These are phyloP conservation scores for Puccinellia tenuiflora DNA, from an alignment of 176 grass and related monocot genomes.

Conservation along the genomic window DNA sequence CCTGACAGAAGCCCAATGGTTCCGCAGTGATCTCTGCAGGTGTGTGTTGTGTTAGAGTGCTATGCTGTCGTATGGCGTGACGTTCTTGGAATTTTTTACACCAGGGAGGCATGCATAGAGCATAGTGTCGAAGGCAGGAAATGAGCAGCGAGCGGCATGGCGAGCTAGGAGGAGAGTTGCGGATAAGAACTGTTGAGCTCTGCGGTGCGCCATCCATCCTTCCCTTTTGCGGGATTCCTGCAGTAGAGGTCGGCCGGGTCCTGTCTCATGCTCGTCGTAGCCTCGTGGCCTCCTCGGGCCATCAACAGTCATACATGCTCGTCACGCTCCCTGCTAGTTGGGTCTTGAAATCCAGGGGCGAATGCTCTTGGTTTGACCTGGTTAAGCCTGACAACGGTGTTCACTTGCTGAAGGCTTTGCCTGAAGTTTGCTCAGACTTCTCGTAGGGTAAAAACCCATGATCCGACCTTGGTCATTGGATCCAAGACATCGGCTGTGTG, in stretches of 20 bases:
- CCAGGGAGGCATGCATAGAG: not conserved
- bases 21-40: not conserved
- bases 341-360: no score
- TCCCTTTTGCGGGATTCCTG: not conserved
- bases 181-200: not conserved
- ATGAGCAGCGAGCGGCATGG: not conserved
- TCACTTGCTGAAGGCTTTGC: no score
- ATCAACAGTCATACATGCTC: no score
- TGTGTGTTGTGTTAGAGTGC: not conserved
- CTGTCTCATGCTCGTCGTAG: not conserved
- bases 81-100: not conserved
- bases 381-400: no score
- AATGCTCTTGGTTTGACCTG: no score
- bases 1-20: not conserved
- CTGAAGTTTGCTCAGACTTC: no score
- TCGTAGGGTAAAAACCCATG: no score
- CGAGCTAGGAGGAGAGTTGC: not conserved
- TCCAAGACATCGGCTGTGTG: no score
- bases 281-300: no score
- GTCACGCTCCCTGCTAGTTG: no score
- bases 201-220: not conserved
- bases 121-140: not conserved
- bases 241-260: not conserved
- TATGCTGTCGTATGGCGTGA: not conserved
- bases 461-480: no score